These are phyloP conservation scores for Penicillium cataractarum DNA, from an alignment of 495 filamentous ascomycete genomes.

Conservation along the genomic window DNA sequence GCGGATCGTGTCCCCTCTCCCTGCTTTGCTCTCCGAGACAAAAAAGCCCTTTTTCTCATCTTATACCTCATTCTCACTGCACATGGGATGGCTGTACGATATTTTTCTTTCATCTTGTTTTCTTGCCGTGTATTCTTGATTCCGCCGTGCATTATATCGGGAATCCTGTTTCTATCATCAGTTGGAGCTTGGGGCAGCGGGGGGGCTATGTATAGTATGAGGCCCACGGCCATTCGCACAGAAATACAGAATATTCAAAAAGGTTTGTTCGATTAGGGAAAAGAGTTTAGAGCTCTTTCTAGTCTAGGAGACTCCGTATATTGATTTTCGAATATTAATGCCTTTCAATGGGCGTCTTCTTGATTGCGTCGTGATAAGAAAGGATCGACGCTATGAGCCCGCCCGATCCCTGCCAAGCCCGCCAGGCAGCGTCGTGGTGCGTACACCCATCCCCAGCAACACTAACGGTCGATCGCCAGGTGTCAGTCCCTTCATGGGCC, in stretches of 20 bases:
- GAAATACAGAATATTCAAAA: background rate
- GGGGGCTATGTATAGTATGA: slow-evolving; percentile 30
- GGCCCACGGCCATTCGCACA: slow-evolving; percentile 22
- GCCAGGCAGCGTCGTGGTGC: slow-evolving; percentile 28
- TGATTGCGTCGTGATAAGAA: background rate
- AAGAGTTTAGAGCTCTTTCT: background rate
- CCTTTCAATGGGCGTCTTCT: too few relatives aligned
- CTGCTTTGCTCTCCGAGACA: slow-evolving; percentile 16
- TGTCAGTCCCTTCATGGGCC: slow-evolving; percentile 1
- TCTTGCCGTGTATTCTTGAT: slow-evolving; percentile 14
- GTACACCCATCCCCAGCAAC: slow-evolving; percentile 14
- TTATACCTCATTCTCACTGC: slow-evolving; percentile 24
- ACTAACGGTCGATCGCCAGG: slow-evolving; percentile 15
- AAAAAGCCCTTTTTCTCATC: slow-evolving; percentile 16
- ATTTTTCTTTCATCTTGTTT: slow-evolving; percentile 21
- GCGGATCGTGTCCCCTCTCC: background rate
- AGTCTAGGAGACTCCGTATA: too few relatives aligned
- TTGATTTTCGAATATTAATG: too few relatives aligned
- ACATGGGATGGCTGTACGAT: slow-evolving; percentile 33
- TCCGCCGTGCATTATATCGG: slow-evolving; percentile 15
- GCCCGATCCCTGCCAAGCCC: slow-evolving; percentile 26
- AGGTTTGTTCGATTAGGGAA: background rate
- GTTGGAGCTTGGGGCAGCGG: slow-evolving; percentile 18
- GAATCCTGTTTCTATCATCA: slow-evolving; percentile 21
- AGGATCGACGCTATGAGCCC: slow-evolving; percentile 7